A percentile compares a stretch with the other conserved stretches of the same genome.
Conservation (phyloP, 108 stramenopile genomes). For the Fragilaria crotonensis region DNA sequence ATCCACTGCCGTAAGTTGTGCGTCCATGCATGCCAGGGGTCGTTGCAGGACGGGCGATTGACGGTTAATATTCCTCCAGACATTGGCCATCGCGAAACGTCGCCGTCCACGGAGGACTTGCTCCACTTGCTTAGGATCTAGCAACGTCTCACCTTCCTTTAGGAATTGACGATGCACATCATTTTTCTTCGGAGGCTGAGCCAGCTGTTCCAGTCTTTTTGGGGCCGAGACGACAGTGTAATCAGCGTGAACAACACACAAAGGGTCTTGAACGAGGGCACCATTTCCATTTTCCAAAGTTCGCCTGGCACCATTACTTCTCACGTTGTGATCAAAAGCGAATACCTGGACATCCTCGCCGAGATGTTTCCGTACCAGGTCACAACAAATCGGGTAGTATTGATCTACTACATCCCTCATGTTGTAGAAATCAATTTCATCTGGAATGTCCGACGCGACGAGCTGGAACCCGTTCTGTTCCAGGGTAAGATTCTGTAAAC, state of each 20-base stretch:
- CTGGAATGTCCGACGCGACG: not conserved
- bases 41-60: conserved; percentile 28
- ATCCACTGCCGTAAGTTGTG: conserved; percentile 11
- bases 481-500: conserved; percentile 12
- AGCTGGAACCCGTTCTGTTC: conserved; percentile 40
- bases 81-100: conserved; percentile 50
- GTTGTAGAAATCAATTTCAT: conserved; percentile 34
- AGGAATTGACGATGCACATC: conserved; percentile 31
- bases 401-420: conserved; percentile 30
- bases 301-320: conserved; percentile 19
- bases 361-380: conserved; percentile 13
- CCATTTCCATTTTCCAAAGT: conserved; percentile 17
- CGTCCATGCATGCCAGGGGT: conserved; percentile 55
- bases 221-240: conserved; percentile 51
- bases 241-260: conserved; percentile 51
- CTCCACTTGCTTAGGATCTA: conserved; percentile 30
- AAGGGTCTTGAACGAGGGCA: conserved; percentile 30
- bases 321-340: conserved; percentile 62
- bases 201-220: conserved; percentile 29
- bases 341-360: conserved; percentile 9
- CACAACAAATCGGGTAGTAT: conserved; percentile 48
- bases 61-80: conserved; percentile 47
- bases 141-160: conserved; percentile 17
- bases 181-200: conserved; percentile 39
- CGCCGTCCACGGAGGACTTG: conserved; percentile 33